Evolutionary conservation across 805 yeast genomes (phyloP).

Genomic region (Metschnikowia shivogae): DNA sequence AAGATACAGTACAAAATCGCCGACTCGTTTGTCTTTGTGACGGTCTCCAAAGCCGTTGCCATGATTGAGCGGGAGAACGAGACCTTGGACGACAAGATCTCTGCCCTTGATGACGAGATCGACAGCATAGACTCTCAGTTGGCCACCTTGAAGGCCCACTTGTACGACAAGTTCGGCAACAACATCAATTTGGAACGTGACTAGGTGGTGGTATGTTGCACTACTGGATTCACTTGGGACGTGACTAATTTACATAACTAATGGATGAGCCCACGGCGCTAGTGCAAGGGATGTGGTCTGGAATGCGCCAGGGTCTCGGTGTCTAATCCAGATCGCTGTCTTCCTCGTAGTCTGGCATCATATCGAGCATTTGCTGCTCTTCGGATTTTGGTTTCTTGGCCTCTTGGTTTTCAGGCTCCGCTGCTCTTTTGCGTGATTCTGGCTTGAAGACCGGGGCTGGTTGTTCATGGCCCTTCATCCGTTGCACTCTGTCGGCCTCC

Average conservation of each 20-base stretch:
- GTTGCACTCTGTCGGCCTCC: slow-evolving; percentile 34
- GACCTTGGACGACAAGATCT: slow-evolving; percentile 47
- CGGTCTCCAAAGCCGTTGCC: slow-evolving; percentile 61
- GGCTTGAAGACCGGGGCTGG: slow-evolving; percentile 6
- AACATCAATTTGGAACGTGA: slow-evolving; percentile 78
- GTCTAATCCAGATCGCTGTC: slow-evolving; percentile 19
- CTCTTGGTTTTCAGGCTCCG: slow-evolving; percentile 3
- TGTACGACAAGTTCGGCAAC: slow-evolving; percentile 86
- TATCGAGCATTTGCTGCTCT: slow-evolving; percentile 16
- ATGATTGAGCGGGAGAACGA: slow-evolving; percentile 63
- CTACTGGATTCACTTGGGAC: slow-evolving; percentile 68
- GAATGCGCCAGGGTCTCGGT: background rate
- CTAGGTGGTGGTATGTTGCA: background rate
- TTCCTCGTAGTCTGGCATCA: slow-evolving; percentile 21
- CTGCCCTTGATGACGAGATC: slow-evolving; percentile 42
- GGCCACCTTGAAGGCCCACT: slow-evolving; percentile 57
- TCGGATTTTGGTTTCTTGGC: slow-evolving; percentile 7
- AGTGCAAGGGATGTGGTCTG: too few species aligned
- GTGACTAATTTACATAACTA: slow-evolving; percentile 16
- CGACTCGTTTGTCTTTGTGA: slow-evolving; percentile 68
- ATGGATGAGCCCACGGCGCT: too few species aligned
- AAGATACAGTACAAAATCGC: slow-evolving; percentile 75
- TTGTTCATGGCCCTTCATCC: slow-evolving; percentile 7
- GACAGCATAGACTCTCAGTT: slow-evolving; percentile 53
- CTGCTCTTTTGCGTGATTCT: slow-evolving; percentile 8